Evolutionary conservation across 345 rosid genomes (phyloP).

Genomic region (Ceriops decandra): DNA sequence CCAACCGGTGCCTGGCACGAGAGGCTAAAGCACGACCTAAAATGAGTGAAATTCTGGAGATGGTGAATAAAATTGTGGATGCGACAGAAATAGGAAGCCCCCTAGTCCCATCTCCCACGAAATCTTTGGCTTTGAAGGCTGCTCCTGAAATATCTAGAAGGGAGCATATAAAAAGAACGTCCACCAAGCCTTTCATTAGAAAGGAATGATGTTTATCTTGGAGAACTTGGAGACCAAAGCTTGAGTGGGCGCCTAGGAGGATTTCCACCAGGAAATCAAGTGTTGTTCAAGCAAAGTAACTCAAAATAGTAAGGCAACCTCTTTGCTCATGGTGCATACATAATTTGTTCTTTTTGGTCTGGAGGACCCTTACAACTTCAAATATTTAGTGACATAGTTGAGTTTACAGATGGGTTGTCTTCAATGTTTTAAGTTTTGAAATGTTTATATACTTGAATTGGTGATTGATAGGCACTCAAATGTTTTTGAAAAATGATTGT

Average conservation of each 20-base stretch:
- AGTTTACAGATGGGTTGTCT: no score
- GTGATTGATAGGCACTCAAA: no score
- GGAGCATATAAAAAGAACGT: constrained; percentile 45
- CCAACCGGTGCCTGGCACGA: constrained; percentile 67
- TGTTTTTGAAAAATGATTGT: no score
- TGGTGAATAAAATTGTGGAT: constrained; percentile 60
- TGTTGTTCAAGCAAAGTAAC: no score
- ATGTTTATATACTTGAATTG: no score
- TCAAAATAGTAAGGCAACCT: no score
- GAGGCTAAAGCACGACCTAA: constrained; percentile 68
- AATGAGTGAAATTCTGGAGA: constrained; percentile 70
- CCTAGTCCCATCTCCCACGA: constrained; percentile 27
- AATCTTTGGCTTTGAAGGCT: constrained; percentile 30
- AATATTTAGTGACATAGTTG: no score
- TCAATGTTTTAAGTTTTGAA: no score
- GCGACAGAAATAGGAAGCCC: constrained; percentile 40
- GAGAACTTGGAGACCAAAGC: constrained; percentile 51
- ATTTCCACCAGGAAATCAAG: not conserved
- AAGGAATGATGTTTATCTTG: constrained; percentile 50
- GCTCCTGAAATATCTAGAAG: constrained; percentile 38
- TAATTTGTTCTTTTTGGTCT: no score
- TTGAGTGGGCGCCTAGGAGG: constrained; percentile 19
- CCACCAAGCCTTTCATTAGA: constrained; percentile 41
- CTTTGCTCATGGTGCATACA: no score
- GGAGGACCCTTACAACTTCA: no score